Percentiles rank a stretch among this genome's conserved stretches.
Conservation (phyloP, 148 eudicot genomes). For the Cornus florida region DNA sequence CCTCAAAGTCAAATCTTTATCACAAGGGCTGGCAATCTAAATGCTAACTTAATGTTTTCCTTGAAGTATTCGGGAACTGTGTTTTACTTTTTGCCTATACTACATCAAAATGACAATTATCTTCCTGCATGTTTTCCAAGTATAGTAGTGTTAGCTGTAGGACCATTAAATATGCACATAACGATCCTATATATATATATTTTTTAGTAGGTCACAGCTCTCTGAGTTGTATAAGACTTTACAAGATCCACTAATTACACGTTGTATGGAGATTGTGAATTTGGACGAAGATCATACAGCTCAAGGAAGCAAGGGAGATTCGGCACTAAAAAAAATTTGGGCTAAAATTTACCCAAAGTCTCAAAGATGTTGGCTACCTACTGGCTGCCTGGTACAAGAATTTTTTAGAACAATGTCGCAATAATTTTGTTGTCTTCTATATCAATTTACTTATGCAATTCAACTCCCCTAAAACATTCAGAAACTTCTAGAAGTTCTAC, state of each 20-base stretch:
- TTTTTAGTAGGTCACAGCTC: slow-evolving; percentile 48
- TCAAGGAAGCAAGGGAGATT: slow-evolving; percentile 35
- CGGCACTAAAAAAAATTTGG: slow-evolving; percentile 49
- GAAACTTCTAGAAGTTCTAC: slow-evolving; percentile 84
- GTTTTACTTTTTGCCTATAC: neutral
- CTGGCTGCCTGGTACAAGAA: slow-evolving; percentile 77
- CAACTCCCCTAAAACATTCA: slow-evolving; percentile 20
- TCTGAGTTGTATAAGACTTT: slow-evolving; percentile 73
- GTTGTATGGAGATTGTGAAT: slow-evolving; percentile 71
- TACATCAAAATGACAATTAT: neutral
- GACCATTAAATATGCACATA: neutral
- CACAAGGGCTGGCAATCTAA: neutral
- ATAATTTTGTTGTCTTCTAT: neutral
- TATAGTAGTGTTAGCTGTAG: neutral
- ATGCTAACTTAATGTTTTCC: neutral
- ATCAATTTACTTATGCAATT: neutral
- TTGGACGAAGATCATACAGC: slow-evolving; percentile 43
- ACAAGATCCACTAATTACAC: slow-evolving; percentile 64
- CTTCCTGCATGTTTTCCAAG: slow-evolving; percentile 1
- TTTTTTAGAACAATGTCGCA: neutral
- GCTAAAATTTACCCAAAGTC: slow-evolving; percentile 79
- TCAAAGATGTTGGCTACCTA: slow-evolving; percentile 88
- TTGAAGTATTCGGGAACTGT: neutral
- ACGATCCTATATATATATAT: neutral
- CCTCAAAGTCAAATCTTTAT: too few species aligned